Evolutionary conservation across 202 grass and related monocot species (phyloP).

Genomic region (Eragrostis tef): DNA sequence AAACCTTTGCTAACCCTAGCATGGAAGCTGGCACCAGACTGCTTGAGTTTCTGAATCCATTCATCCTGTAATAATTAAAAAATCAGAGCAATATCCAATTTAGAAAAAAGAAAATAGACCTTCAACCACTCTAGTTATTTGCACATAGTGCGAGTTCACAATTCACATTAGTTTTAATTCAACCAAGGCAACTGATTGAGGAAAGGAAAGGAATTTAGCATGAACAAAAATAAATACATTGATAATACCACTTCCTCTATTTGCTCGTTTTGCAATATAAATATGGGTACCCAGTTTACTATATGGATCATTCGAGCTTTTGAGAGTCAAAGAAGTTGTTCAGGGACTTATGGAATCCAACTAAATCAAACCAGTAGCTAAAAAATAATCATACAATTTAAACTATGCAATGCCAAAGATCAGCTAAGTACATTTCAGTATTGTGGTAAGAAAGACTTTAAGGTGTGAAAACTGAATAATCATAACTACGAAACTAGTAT

Average conservation of each 20-base stretch:
- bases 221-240: not conserved
- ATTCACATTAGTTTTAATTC: constrained; percentile 11
- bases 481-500: constrained; percentile 7
- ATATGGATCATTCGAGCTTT: not conserved
- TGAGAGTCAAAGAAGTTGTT: constrained; percentile 3
- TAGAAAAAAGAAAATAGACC: not conserved
- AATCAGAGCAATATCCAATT: constrained; percentile 25
- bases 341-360: not conserved
- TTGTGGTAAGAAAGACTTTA: not conserved
- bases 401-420: not conserved
- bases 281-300: not conserved
- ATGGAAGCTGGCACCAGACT: constrained; percentile 67
- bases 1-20: constrained; percentile 82
- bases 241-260: not conserved
- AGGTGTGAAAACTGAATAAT: not conserved
- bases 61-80: constrained; percentile 60
- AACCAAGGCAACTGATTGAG: not conserved
- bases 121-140: constrained; percentile 23
- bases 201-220: constrained; percentile 36
- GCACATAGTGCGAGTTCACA: not conserved
- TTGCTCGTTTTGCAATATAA: not conserved
- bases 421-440: not conserved
- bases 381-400: not conserved
- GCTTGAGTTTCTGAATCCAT: constrained; percentile 76
- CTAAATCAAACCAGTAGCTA: not conserved